phyloP scores from a whole-genome alignment of 169 alveolate species.

The Plasmodium chabaudi region DNA sequence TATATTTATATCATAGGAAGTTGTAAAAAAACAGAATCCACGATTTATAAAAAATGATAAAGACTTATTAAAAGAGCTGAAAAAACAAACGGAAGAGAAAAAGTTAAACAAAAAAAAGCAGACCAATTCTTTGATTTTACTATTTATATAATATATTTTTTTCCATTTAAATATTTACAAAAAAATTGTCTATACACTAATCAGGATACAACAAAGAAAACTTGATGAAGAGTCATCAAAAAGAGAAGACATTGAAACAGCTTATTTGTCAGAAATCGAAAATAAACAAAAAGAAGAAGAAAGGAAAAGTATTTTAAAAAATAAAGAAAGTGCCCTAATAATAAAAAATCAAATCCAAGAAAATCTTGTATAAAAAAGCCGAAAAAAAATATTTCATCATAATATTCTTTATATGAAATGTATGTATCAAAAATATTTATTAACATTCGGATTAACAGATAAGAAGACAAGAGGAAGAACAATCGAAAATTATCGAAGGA shows the following conservation, averaged over 20 bases:
- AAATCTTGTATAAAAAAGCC: conserved; percentile 39
- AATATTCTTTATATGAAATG: too few relatives aligned
- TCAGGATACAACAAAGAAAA: conserved; percentile 32
- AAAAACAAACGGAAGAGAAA: conserved; percentile 63
- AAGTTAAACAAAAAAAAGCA: conserved; percentile 20
- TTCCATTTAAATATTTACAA: not conserved
- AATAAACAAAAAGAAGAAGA: conserved; percentile 62
- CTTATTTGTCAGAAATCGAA: conserved; percentile 49
- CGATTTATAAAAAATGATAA: conserved; percentile 59
- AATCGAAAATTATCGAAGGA: conserved; percentile 62
- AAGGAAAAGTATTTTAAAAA: conserved; percentile 36
- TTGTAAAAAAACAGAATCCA: conserved; percentile 14
- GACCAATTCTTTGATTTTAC: not conserved
- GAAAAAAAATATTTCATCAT: not conserved
- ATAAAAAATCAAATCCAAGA: conserved; percentile 69
- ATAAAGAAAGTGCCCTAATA: conserved; percentile 68
- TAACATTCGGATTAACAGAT: conserved; percentile 9
- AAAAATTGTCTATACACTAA: not conserved
- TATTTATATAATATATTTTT: not conserved
- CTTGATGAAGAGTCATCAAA: conserved; percentile 28
- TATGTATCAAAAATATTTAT: too few relatives aligned
- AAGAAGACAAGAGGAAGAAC: conserved; percentile 61
- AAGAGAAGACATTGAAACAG: conserved; percentile 70
- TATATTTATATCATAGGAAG: conserved; percentile 1
- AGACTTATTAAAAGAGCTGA: conserved; percentile 34